phyloP scores from a whole-genome alignment of 768 basidiomycete genomes.

The Tulasnella sp. region DNA sequence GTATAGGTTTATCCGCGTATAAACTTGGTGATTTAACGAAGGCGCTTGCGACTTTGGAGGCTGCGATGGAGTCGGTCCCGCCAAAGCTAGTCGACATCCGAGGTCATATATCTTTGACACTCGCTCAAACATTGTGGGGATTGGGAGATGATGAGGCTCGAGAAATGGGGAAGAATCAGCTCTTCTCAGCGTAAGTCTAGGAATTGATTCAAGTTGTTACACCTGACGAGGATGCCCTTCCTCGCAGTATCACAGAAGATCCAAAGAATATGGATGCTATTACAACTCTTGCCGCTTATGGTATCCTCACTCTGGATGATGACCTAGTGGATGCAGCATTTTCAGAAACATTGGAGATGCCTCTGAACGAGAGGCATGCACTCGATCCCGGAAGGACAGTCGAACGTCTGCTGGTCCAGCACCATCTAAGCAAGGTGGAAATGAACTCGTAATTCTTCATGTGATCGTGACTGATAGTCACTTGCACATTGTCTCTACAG shows the following conservation, averaged over 20 bases:
- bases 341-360: conserved; percentile 62
- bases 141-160: conserved; percentile 61
- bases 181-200: conserved; percentile 65
- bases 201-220: conserved; percentile 1
- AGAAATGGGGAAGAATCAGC: conserved; percentile 63
- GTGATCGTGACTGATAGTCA: background rate
- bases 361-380: conserved; percentile 49
- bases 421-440: conserved; percentile 60
- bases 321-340: conserved; percentile 75
- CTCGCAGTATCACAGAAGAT: conserved; percentile 58
- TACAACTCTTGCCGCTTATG: conserved; percentile 80
- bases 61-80: conserved; percentile 45
- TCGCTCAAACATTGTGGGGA: conserved; percentile 81
- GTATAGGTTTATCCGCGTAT: conserved; percentile 61
- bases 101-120: conserved; percentile 62
- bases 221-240: background rate
- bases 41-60: conserved; percentile 58
- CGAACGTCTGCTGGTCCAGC: conserved; percentile 57
- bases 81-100: conserved; percentile 37
- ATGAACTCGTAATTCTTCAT: too few species aligned
- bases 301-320: conserved; percentile 56
- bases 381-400: conserved; percentile 64
- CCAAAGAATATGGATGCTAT: conserved; percentile 72
- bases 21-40: conserved; percentile 48
- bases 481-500: background rate